Evolutionary conservation across 805 yeast genomes (phyloP).

Genomic region (Kregervanrija pseudodelftensis): DNA sequence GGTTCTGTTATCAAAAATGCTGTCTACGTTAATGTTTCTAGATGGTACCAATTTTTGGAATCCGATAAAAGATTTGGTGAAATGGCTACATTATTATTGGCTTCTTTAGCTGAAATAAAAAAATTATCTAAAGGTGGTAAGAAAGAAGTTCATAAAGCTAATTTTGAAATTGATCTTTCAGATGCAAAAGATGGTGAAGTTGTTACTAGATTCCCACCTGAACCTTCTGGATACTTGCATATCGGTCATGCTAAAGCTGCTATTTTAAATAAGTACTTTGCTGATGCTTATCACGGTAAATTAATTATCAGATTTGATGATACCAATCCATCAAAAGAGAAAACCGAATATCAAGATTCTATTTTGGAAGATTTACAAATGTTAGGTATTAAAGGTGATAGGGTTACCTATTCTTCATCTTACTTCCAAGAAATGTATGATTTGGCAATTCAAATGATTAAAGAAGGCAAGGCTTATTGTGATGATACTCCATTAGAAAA

Average conservation of each 20-base stretch:
- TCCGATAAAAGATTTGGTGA: constrained; percentile 61
- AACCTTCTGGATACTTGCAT: constrained; percentile 98
- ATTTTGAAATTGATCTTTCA: constrained; percentile 85
- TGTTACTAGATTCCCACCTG: constrained; percentile 99
- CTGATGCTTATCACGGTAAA: constrained; percentile 92
- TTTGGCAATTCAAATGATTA: constrained; percentile 75
- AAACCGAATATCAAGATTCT: constrained; percentile 87
- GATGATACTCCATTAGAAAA: constrained; percentile 91
- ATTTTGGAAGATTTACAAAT: constrained; percentile 87
- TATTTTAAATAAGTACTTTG: constrained; percentile 90
- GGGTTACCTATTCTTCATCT: constrained; percentile 82
- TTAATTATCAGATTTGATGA: constrained; percentile 96
- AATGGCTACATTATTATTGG: constrained; percentile 57
- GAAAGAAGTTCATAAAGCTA: constrained; percentile 89
- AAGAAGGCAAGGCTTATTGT: constrained; percentile 94
- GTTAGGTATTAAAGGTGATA: constrained; percentile 90
- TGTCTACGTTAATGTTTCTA: constrained; percentile 75
- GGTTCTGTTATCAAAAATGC: constrained; percentile 85
- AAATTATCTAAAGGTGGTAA: constrained; percentile 65
- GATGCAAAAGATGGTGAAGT: constrained; percentile 92
- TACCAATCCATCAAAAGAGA: constrained; percentile 96
- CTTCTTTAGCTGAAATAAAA: constrained; percentile 66
- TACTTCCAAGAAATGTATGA: constrained; percentile 91
- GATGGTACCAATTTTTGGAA: constrained; percentile 86
- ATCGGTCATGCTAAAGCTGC: constrained; percentile 99